Evolutionary conservation across 2,329 filamentous ascomycete genomes (phyloP), one percentile per base, ranked within the genome.

Genomic region (Fusarium penzigii): DNA sequence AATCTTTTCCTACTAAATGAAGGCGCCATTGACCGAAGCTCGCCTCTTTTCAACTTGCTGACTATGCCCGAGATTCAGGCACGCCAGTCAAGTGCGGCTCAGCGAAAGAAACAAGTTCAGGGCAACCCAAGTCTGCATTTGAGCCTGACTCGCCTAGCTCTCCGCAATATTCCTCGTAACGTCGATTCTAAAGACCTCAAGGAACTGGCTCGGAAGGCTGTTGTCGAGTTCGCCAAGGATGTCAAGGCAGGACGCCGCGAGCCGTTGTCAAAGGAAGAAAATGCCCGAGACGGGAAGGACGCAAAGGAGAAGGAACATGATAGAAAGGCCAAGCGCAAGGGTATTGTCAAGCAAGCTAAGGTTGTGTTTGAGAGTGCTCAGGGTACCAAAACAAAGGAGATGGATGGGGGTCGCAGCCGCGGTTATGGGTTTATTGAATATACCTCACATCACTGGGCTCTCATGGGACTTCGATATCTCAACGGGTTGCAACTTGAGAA

Each of bases 371-470:
- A 99, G 75, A 89, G 88, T 50, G 83, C 83, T 36, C 86, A 94
- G 62, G 94, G 94, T 42, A 85, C 85, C 65, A 97, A 97, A 75
- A 85, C 96, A 13, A 74, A 81, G 9, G 92, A 96, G 73, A 80
- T 83, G 41, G 85, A 79, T 46, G 91, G 89, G 8, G 91, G 86
- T 7, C 92, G 92, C 68, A 94, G 89, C 69, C 84, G 93, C 69
- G 94, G 94, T 6, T 99, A 99, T 70, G 94, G 95, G 12, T 99
- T 99, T 76, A 89, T 99, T 61, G 94, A 99, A 75, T 99, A 97
- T 73, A 89, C 86, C 59, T 94, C 90, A 29, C 94, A 99, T 68
- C 88, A 94, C 45, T 93, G 88, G 79, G 94, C 94, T 13, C 80
- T 99, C 39, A 97, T 97, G 90, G 94, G 91, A 20, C 78, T 99